A percentile compares a stretch with the other conserved stretches of the same genome.
These are phyloP conservation scores for Taphrina pruni DNA, from an alignment of 1,139 yeast species.

Conservation along the genomic window DNA sequence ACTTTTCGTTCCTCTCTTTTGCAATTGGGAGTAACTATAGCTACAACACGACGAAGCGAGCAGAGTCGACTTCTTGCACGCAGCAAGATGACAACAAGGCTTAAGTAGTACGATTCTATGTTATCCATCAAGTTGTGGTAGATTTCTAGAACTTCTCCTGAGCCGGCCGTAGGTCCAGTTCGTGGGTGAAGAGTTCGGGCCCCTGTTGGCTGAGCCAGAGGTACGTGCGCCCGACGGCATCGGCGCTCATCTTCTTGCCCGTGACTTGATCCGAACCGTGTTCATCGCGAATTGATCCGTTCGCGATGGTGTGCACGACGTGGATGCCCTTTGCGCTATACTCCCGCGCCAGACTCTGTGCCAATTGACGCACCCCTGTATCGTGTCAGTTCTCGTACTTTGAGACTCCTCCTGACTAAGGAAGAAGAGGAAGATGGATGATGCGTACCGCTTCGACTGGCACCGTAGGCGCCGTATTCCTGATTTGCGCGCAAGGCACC, in stretches of 20 bases:
- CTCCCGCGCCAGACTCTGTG: slow-evolving; percentile 22
- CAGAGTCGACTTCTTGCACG: no score
- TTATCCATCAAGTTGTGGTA: not conserved
- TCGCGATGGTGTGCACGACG: slow-evolving; percentile 28
- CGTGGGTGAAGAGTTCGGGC: slow-evolving; percentile 16
- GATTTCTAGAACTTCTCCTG: slow-evolving; percentile 13
- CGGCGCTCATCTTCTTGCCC: slow-evolving; percentile 30
- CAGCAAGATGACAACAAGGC: no score
- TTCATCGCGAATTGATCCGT: slow-evolving; percentile 23
- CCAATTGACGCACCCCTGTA: slow-evolving; percentile 14
- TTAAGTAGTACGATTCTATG: no score
- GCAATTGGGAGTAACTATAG: no score
- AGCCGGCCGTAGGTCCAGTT: slow-evolving; percentile 18
- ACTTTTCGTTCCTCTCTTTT: no score
- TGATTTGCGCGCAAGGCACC: slow-evolving; percentile 22
- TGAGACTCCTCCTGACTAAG: not conserved
- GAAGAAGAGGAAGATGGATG: not conserved
- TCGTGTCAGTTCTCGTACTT: not conserved
- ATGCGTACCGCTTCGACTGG: slow-evolving; percentile 9
- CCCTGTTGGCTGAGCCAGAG: slow-evolving; percentile 21
- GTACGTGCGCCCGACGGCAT: slow-evolving; percentile 26
- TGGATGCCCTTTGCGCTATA: slow-evolving; percentile 22
- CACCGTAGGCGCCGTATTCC: slow-evolving; percentile 26
- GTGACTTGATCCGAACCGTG: slow-evolving; percentile 2
- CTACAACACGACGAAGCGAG: no score